Conservation (phyloP, 495 filamentous ascomycete genomes). For the Podospora sp. region DNA sequence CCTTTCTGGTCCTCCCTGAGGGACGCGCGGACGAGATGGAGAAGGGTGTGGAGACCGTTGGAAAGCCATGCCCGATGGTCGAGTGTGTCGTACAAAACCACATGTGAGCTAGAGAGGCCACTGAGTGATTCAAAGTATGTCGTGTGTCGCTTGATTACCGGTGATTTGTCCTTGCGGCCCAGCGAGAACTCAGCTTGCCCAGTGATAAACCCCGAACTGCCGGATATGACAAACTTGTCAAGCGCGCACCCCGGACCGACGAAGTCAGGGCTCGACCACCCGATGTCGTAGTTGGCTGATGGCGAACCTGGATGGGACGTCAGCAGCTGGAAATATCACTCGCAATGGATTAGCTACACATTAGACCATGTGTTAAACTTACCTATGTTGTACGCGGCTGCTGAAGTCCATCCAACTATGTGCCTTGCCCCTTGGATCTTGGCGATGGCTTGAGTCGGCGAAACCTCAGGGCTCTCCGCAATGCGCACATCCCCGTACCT, state of each 20-base stretch:
- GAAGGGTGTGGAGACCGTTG: slow-evolving; percentile 16
- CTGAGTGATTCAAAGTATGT: slow-evolving; percentile 11
- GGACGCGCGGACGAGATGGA: slow-evolving; percentile 24
- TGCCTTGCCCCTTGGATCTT: not conserved
- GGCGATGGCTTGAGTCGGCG: not conserved
- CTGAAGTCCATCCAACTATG: not conserved
- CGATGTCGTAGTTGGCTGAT: slow-evolving; percentile 17
- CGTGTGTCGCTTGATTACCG: not conserved
- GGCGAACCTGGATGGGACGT: slow-evolving; percentile 12
- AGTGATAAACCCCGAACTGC: slow-evolving; percentile 6
- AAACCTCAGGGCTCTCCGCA: not conserved
- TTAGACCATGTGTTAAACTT: not conserved
- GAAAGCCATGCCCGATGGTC: slow-evolving; percentile 21
- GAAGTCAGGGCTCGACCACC: slow-evolving; percentile 17
- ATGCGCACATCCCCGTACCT: slow-evolving; percentile 1
- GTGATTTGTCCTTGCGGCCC: slow-evolving; percentile 17
- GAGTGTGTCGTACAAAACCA: slow-evolving; percentile 17
- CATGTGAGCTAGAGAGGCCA: slow-evolving; percentile 6
- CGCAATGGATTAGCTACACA: too few relatives aligned
- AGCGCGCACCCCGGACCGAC: slow-evolving; percentile 17
- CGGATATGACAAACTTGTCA: slow-evolving; percentile 20
- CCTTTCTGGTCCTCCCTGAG: slow-evolving; percentile 7
- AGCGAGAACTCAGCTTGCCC: slow-evolving; percentile 7
- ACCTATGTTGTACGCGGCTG: not conserved
- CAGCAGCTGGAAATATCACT: too few relatives aligned